These are phyloP conservation scores for Gnomoniopsis smithogilvyi DNA, from an alignment of 2,329 filamentous ascomycete species.

Conservation along the genomic window DNA sequence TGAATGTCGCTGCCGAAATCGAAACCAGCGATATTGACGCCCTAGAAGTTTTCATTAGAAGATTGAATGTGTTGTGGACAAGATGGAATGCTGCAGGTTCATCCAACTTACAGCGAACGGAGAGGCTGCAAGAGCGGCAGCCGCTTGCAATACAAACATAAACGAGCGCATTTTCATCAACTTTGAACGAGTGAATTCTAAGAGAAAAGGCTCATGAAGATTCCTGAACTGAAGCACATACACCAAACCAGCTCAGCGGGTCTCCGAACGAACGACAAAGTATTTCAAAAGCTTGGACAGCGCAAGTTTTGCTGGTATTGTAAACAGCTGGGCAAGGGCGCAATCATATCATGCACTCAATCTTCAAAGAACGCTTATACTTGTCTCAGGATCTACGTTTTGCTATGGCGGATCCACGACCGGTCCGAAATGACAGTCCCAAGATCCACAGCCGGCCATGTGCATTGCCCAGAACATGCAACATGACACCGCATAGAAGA, in stretches of 20 bases:
- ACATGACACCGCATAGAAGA: not conserved
- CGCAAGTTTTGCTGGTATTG: not conserved
- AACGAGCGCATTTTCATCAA: not conserved
- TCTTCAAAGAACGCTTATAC: not conserved
- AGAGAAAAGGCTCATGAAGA: not conserved
- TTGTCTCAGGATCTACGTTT: conserved; percentile 1
- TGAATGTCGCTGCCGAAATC: conserved; percentile 44
- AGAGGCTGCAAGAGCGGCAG: not conserved
- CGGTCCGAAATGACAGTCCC: not conserved
- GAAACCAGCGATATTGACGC: conserved; percentile 44
- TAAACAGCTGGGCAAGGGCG: not conserved
- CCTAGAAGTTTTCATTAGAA: conserved; percentile 12
- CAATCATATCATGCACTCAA: not conserved
- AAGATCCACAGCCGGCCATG: not conserved
- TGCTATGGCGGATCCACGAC: not conserved
- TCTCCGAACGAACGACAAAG: not conserved
- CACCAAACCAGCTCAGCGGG: not conserved
- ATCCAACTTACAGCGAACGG: conserved; percentile 6
- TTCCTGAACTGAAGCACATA: not conserved
- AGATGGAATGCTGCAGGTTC: no score
- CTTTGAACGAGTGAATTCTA: not conserved
- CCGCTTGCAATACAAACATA: not conserved
- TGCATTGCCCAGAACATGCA: not conserved
- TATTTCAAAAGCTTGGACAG: no score
- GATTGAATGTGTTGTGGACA: not conserved